A percentile compares a stretch with the other conserved stretches of the same genome.
phyloP scores from a whole-genome alignment of 2,329 filamentous ascomycete species.

The Diaporthe destruens region DNA sequence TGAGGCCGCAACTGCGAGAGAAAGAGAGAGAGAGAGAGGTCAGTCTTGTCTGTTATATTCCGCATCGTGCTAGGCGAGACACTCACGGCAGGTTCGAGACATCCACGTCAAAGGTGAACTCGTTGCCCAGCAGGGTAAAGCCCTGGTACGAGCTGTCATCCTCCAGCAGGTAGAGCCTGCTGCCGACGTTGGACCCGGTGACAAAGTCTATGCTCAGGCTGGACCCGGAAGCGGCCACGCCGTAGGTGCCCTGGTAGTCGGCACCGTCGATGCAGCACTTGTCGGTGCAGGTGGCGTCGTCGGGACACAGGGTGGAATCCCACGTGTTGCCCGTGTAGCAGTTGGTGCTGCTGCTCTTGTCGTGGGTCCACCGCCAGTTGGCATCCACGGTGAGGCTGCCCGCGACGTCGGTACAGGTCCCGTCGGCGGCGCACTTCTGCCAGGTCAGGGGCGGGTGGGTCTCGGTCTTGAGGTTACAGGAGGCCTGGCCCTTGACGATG shows the following conservation, averaged over 20 bases:
- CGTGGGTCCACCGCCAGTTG: constrained; percentile 71
- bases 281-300: constrained; percentile 61
- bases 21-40: neutral
- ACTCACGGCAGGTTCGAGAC: constrained; percentile 71
- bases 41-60: constrained; percentile 45
- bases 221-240: constrained; percentile 62
- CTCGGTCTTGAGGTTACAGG: constrained; percentile 6
- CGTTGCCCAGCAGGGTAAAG: constrained; percentile 70
- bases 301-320: constrained; percentile 61
- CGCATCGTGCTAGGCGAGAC: neutral
- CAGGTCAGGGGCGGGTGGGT: constrained; percentile 20
- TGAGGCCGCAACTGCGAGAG: constrained; percentile 65
- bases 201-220: constrained; percentile 62
- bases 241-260: constrained; percentile 65
- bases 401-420: neutral
- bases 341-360: constrained; percentile 59
- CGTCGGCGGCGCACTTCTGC: constrained; percentile 6
- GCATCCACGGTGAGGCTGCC: constrained; percentile 54
- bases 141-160: constrained; percentile 53
- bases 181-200: constrained; percentile 54
- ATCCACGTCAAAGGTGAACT: constrained; percentile 76
- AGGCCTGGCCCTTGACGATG: constrained; percentile 5
- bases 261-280: constrained; percentile 70
- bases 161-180: constrained; percentile 50
- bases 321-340: constrained; percentile 64